Evolutionary conservation across 257 asterid species (phyloP).

Genomic region (Eucommia ulmoides): DNA sequence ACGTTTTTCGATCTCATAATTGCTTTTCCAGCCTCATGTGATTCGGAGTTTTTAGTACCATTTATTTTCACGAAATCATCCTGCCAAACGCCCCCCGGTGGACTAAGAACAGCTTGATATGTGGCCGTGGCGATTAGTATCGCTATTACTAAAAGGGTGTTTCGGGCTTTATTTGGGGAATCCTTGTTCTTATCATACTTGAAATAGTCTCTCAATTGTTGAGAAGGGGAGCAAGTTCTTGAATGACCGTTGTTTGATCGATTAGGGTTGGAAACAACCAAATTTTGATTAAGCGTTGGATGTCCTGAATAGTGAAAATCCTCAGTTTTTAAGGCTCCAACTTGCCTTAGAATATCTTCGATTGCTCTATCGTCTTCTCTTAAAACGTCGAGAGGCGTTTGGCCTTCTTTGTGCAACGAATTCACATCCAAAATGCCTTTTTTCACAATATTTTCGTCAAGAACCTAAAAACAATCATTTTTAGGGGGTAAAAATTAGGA

Average conservation of each 20-base stretch:
- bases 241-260: slow-evolving; percentile 3
- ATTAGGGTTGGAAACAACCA: neutral
- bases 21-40: neutral
- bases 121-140: slow-evolving; percentile 37
- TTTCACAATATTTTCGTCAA: neutral
- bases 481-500: neutral
- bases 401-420: slow-evolving; percentile 15
- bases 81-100: slow-evolving; percentile 11
- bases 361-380: slow-evolving; percentile 33
- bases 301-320: neutral
- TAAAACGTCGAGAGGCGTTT: slow-evolving; percentile 20
- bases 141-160: slow-evolving; percentile 26
- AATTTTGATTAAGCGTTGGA: neutral
- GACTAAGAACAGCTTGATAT: slow-evolving; percentile 37
- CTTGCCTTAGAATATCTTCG: slow-evolving; percentile 25
- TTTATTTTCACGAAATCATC: neutral
- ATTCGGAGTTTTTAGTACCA: neutral
- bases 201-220: slow-evolving; percentile 16
- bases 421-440: slow-evolving; percentile 13
- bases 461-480: slow-evolving; percentile 7
- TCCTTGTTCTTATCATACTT: slow-evolving; percentile 19
- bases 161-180: slow-evolving; percentile 27
- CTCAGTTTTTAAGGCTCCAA: slow-evolving; percentile 15
- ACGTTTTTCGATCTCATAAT: neutral
- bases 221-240: slow-evolving; percentile 8